These are phyloP conservation scores for Chrysosporium keratinophilum DNA, from an alignment of 2,329 filamentous ascomycete genomes.

Conservation along the genomic window DNA sequence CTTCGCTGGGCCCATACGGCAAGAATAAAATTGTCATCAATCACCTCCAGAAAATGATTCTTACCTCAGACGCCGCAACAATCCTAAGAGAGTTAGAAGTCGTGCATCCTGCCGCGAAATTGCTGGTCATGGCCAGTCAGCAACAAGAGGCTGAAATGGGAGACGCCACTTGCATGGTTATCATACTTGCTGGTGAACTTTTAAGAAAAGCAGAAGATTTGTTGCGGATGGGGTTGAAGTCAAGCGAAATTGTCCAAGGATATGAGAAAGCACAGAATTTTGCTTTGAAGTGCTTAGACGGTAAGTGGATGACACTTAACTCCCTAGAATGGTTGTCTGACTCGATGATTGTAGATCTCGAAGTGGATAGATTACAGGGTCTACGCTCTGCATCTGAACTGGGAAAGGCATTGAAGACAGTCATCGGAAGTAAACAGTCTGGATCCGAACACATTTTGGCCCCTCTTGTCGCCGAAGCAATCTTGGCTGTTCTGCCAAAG, in stretches of 20 bases:
- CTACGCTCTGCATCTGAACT: conserved; percentile 71
- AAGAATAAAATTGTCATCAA: conserved; percentile 99
- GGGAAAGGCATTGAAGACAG: conserved; percentile 88
- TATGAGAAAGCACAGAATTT: conserved; percentile 92
- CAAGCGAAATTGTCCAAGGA: conserved; percentile 90
- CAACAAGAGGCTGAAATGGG: conserved; percentile 99
- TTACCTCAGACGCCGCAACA: conserved; percentile 94
- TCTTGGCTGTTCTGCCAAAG: conserved; percentile 83
- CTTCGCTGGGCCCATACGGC: conserved; percentile 90
- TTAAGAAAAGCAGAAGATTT: conserved; percentile 95
- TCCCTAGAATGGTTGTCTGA: background rate
- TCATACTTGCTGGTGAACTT: conserved; percentile 87
- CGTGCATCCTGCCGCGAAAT: conserved; percentile 92
- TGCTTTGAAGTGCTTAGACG: conserved; percentile 72
- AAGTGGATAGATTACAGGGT: conserved; percentile 82
- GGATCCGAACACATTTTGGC: conserved; percentile 85
- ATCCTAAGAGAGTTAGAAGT: conserved; percentile 97
- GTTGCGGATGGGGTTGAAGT: conserved; percentile 92
- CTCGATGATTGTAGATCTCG: conserved; percentile 49
- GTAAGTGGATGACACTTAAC: conserved; percentile 29
- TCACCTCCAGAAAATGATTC: conserved; percentile 98
- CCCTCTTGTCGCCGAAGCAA: conserved; percentile 71
- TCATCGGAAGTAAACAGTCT: conserved; percentile 92
- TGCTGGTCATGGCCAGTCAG: conserved; percentile 96
- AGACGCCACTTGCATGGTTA: conserved; percentile 95